Base-by-base conservation (phyloP, 2,329 filamentous ascomycete genomes). In the Fusarium oxysporum region DNA sequence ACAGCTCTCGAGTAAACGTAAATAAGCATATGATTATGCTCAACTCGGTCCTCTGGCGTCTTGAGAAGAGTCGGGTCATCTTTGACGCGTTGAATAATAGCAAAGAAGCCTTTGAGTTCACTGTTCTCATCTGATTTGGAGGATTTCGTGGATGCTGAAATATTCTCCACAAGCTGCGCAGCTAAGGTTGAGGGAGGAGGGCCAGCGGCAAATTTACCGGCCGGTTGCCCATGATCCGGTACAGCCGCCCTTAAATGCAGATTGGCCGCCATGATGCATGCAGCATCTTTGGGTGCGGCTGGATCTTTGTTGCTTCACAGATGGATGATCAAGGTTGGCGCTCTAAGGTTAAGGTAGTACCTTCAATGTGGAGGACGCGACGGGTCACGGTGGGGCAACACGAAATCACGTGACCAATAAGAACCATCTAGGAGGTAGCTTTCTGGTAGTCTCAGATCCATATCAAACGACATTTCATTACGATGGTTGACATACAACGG, bases 11-110 rank as follows among this genome's bases (percentile, higher is more conserved):
- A 87, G 75, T 96, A 93, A 70, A 97, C 92, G 78, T 93, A 95
- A 58, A 97, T 91, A 55, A 98, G 88, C 82, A 95, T 93, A 77
- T 95, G 92, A 75, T 97, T 96, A 79, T 97, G 91, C 56, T 91
- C 88, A 48, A 93, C 83, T 73, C 92, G 91, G 48, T 93, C 90
- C 70, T 92, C 89, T 4, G 86, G 78, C 17, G 89, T 87, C 37
- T 91, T 90, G 32, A 96, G 86, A 32, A 85, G 78, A 2, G 79
- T 81, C 43, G 84, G 87, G 16, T 87, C 78, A 70, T 87, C 85
- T 63, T 88, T 89, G 68, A 88, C 84, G 28, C 82, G 81, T 75
- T 90, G 86, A 38, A 92, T 89, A 35, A 87, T 82, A 50, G 83
- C 81, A 69, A 90, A 87, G 6, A 98, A 87, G 58, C 91, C 90